phyloP scores from a whole-genome alignment of 1,139 yeast genomes.

The Sporopachydermia cereana region DNA sequence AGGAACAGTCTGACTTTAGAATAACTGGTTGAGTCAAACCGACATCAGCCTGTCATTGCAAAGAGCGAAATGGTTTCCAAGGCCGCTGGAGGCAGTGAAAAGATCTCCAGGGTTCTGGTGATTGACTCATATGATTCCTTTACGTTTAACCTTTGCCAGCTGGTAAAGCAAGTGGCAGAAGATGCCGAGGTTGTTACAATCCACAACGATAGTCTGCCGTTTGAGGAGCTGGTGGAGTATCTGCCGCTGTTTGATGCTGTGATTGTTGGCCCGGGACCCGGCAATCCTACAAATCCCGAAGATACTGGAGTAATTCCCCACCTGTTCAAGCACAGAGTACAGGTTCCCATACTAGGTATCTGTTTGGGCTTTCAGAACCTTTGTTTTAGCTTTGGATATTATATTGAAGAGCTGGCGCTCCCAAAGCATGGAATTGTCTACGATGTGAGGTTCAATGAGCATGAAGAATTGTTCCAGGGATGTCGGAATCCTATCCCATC shows the following conservation, averaged over 20 bases:
- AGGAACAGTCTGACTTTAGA: too few species aligned
- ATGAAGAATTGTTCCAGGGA: conserved; percentile 28
- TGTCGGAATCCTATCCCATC: conserved; percentile 40
- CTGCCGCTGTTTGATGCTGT: conserved; percentile 55
- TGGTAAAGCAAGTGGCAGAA: conserved; percentile 41
- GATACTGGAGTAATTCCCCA: conserved; percentile 74
- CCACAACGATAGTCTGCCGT: conserved; percentile 57
- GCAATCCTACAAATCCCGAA: conserved; percentile 51
- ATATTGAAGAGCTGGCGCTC: conserved; percentile 37
- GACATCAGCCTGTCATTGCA: too few species aligned
- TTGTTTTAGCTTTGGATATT: conserved; percentile 54
- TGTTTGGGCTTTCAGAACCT: conserved; percentile 89
- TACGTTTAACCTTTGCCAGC: conserved; percentile 65
- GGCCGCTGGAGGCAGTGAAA: too few species aligned
- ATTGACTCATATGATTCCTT: conserved; percentile 94
- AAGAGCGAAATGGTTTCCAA: too few species aligned
- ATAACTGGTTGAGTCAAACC: too few species aligned
- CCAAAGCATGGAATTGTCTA: conserved; percentile 87
- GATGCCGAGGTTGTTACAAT: conserved; percentile 50
- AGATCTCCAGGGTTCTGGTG: conserved; percentile 41
- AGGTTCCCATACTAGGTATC: conserved; percentile 74
- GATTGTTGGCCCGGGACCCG: conserved; percentile 96
- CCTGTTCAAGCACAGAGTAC: conserved; percentile 27
- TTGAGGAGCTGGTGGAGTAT: conserved; percentile 27
- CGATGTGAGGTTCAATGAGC: conserved; percentile 27